Percentiles rank a stretch among this genome's conserved stretches.
phyloP scores from a whole-genome alignment of 116 monocot species.

The Trichopus zeylanicus region DNA sequence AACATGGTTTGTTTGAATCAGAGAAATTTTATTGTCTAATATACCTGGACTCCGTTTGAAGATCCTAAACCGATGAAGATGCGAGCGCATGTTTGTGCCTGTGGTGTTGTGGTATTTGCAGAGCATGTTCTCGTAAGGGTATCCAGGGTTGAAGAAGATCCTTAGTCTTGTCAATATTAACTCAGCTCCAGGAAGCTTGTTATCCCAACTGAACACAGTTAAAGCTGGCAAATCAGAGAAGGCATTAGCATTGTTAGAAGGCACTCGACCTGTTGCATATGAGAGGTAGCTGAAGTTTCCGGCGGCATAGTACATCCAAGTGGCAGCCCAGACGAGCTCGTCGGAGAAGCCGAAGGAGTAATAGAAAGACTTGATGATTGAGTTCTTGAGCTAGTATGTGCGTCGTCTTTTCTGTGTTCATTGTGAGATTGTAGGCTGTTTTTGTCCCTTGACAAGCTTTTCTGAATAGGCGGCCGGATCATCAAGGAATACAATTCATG shows the following conservation, averaged over 20 bases:
- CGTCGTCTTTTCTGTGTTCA: not conserved
- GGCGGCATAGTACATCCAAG: slow-evolving; percentile 39
- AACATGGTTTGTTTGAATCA: too few species aligned
- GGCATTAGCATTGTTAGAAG: slow-evolving; percentile 11
- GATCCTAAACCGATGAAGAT: slow-evolving; percentile 27
- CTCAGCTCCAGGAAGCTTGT: slow-evolving; percentile 40
- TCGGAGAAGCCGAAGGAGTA: slow-evolving; percentile 36
- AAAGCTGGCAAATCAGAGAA: slow-evolving; percentile 3
- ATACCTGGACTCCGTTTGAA: slow-evolving; percentile 69
- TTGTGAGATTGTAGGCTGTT: slow-evolving; percentile 34
- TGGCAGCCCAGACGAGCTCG: slow-evolving; percentile 29
- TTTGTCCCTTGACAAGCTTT: slow-evolving; percentile 13
- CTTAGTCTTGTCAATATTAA: slow-evolving; percentile 64
- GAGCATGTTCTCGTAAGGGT: slow-evolving; percentile 78
- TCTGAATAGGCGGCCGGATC: slow-evolving; percentile 9
- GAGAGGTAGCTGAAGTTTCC: slow-evolving; percentile 27
- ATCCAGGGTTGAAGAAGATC: slow-evolving; percentile 82
- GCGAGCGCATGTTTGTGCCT: slow-evolving; percentile 48
- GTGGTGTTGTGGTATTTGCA: slow-evolving; percentile 41
- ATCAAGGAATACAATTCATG: slow-evolving; percentile 15
- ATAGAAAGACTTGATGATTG: slow-evolving; percentile 21
- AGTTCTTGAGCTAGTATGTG: slow-evolving; percentile 13
- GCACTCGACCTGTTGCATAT: slow-evolving; percentile 2
- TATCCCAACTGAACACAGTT: slow-evolving; percentile 44
- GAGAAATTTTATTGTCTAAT: too few species aligned